phyloP scores from a whole-genome alignment of 2,329 filamentous ascomycete genomes.

The Aspergillus phoenicis region DNA sequence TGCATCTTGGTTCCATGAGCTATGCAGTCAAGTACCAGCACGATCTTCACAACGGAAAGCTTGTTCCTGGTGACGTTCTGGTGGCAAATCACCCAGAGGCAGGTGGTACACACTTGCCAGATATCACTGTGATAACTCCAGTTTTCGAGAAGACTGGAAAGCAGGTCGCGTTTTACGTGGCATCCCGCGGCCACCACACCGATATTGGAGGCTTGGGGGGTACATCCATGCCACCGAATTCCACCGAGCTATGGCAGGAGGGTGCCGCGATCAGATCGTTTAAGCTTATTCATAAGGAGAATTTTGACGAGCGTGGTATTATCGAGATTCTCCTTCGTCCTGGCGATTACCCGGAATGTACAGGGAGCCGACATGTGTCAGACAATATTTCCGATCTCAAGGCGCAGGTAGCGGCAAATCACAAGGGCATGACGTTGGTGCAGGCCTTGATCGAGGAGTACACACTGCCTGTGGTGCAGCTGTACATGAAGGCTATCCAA shows the following conservation, averaged over 20 bases:
- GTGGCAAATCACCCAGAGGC: slow-evolving; percentile 81
- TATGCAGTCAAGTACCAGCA: slow-evolving; percentile 76
- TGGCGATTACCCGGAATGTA: slow-evolving; percentile 64
- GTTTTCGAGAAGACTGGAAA: slow-evolving; percentile 65
- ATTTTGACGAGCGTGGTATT: slow-evolving; percentile 41
- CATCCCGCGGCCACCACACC: slow-evolving; percentile 69
- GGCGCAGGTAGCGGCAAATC: slow-evolving; percentile 49
- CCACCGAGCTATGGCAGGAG: slow-evolving; percentile 42
- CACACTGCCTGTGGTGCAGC: slow-evolving; percentile 37
- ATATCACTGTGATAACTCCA: slow-evolving; percentile 76
- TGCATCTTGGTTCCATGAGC: slow-evolving; percentile 78
- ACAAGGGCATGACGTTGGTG: slow-evolving; percentile 44
- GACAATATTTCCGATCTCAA: slow-evolving; percentile 52
- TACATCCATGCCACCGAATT: slow-evolving; percentile 43
- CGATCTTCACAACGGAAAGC: slow-evolving; percentile 70
- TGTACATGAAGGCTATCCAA: slow-evolving; percentile 56
- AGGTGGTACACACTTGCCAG: slow-evolving; percentile 78
- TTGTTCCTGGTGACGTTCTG: slow-evolving; percentile 75
- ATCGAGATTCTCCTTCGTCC: slow-evolving; percentile 52
- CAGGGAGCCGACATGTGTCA: slow-evolving; percentile 65
- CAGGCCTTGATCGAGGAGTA: slow-evolving; percentile 40
- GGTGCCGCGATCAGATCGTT: slow-evolving; percentile 39
- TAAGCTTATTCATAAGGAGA: slow-evolving; percentile 34
- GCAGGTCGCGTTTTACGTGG: slow-evolving; percentile 73
- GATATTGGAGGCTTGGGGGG: slow-evolving; percentile 68